These are phyloP conservation scores for Hygrocybe coccinea DNA, from an alignment of 768 basidiomycete species.

Conservation along the genomic window DNA sequence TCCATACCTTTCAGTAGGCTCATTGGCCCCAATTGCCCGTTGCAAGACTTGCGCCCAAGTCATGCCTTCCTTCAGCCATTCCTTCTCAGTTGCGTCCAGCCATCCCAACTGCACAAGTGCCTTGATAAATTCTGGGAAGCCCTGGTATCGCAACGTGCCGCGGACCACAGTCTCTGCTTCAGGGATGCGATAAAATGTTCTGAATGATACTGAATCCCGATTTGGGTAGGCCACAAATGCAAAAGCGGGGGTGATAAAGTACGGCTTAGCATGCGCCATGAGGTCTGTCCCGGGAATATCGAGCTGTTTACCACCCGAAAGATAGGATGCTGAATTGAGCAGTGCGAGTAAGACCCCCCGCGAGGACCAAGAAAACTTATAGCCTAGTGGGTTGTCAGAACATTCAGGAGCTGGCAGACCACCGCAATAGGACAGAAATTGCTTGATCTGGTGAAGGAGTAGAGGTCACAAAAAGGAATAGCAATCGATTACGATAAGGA, in stretches of 20 bases:
- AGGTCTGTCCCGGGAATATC: constrained; percentile 74
- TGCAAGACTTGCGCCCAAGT: constrained; percentile 84
- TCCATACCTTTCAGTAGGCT: constrained; percentile 61
- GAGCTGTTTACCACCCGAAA: constrained; percentile 58
- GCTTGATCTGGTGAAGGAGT: constrained; percentile 54
- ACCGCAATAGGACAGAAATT: constrained; percentile 93
- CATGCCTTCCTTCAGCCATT: constrained; percentile 68
- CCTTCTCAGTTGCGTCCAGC: constrained; percentile 70
- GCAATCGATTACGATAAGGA: constrained; percentile 5
- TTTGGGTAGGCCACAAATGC: constrained; percentile 98
- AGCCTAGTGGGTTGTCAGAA: constrained; percentile 92
- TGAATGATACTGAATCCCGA: constrained; percentile 87
- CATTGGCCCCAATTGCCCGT: constrained; percentile 63
- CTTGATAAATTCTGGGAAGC: constrained; percentile 92
- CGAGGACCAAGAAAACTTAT: constrained; percentile 99
- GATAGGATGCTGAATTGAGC: constrained; percentile 82
- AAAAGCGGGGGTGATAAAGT: constrained; percentile 92
- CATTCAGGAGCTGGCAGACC: constrained; percentile 91
- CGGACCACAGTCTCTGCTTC: constrained; percentile 91
- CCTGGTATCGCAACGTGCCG: constrained; percentile 91
- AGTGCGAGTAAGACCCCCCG: constrained; percentile 93
- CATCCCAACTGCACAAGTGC: constrained; percentile 85
- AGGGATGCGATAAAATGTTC: constrained; percentile 86
- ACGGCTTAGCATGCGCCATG: constrained; percentile 87
- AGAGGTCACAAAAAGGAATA: neutral